Evolutionary conservation across 495 filamentous ascomycete genomes (phyloP), one percentile per base, ranked within the genome.

Genomic region (Neurospora cerealis): DNA sequence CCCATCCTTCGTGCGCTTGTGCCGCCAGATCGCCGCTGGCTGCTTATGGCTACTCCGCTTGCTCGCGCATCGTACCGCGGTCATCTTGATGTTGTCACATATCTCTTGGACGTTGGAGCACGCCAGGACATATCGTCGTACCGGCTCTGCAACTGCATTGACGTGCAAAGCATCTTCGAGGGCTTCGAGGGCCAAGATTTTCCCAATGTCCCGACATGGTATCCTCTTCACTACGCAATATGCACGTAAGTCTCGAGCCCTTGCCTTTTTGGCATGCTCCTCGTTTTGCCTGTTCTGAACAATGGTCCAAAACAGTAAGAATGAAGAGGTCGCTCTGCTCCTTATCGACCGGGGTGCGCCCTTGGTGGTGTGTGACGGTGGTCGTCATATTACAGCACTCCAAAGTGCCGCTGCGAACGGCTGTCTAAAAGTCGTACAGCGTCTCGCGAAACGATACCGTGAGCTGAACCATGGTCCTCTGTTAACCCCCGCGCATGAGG

Each of bases 81-180:
- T 36, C 60, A 73, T 36, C 28, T 70, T 40, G 62, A 70, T 34
- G 38, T 73, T 37, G 74, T 75, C 42, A 41, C 17, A 5, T 75
- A 39, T 32, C 66, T 75, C 19, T 69, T 75, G 17, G 72, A 75
- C n/a, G 10, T 66, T 66, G 74, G 74, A 32, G 72, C 74, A 41
- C 5, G 32, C 5, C 70, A 69, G 21, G 37, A 40, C 4, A 19
- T 11, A 2, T 5, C 28, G 34, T 75, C 72, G 7, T 7, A 32
- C 36, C 10, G 17, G 11, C 13, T 46, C 21, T 75, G 74, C 42
- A 69, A 44, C 8, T 75, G 74, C 70, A 19, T 74, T 19, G 15
- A 46, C 48, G 5, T 62, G 44, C 17, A 66, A 70, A 72, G 39
- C n/a, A 72, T 40, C 32, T 72, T 39, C 46, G 70, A 44, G 39